Evolutionary conservation across 352 stramenopile species (phyloP), one percentile per base, ranked within the genome.

Genomic region (Phytophthora lateralis): DNA sequence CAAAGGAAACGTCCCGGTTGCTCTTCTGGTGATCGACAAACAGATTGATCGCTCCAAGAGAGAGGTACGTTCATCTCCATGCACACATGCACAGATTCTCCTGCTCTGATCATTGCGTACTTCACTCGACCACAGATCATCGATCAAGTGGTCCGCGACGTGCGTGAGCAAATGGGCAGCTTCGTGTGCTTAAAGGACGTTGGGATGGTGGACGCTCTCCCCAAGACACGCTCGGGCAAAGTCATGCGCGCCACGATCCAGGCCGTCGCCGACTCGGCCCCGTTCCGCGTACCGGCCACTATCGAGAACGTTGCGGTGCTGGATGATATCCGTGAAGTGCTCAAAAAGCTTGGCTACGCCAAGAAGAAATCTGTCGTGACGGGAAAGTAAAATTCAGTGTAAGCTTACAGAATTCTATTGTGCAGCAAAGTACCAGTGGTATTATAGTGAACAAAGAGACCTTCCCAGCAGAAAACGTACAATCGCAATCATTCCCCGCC

Each of bases 191-290:
- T 85, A 11, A 82, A 80, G 44, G 45, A 60, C 52, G 71, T 85
- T 14, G 72, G 70, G 1, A 10, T 85, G 29, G 76, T 85, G 8
- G 48, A 72, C 2, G 73, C 75, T 14, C 56, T 85, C 15, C 76
- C 73, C 9, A 85, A 85, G 56, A 85, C 76, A 30, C 73, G 73
- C 18, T 85, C 76, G 1, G 76, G 73, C 11, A 85, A 85, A 46
- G 73, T 85, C 37, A 76, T 85, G 59, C 76, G 73, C 18, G 68
- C 67, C 15, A 85, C 76, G n/a, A 82, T 85, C 35, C 71, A 85
- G 34, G 74, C 73, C 24, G 66, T 81, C n/a, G 76, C 76, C 1
- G 65, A 82, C 43, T 78, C 72, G 18, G 21, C 57, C 9, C 68
- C 67, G 24, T 82, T 75, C 52, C 62, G 73, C 20, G 54, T 85